Evolutionary conservation across 352 stramenopile species (phyloP), one percentile per base, ranked within the genome.

Genomic region (Phytophthora pluvialis): DNA sequence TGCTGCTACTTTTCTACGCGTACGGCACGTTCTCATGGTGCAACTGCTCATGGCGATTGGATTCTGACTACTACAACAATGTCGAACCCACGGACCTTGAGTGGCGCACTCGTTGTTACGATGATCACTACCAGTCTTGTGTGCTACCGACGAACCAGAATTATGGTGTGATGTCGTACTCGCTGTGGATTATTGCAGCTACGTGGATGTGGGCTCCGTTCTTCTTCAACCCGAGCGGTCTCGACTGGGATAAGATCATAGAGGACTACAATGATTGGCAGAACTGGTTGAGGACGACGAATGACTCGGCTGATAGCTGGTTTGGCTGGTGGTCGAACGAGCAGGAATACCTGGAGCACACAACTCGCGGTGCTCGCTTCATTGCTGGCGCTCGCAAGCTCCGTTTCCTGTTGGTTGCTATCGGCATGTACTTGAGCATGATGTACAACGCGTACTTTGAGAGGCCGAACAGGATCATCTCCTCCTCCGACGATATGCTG

Each of bases 141-240:
- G 86, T 98, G 51, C 84, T 97, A 62, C 97, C 94, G 6, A 96
- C 90, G n/a, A 97, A 98, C 58, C 91, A 97, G 68, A 98, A 99
- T 75, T 99, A 99, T 75, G 92, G 96, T 64, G 97, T 98, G 39
- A 94, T 98, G 73, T 99, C 97, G 38, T 99, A 98, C 86, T 99
- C 96, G 28, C 72, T 99, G 44, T 94, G 85, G 70, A 91, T 99
- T 36, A 98, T 98, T 51, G 95, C 92, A 77, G 83, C 77, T 16
- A 94, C 86, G 18, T 96, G 86, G 86, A 83, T 94, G 73, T 94
- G 86, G 86, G 83, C 81, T 5, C 88, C 88, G 35, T 94, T 96
- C 75, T 86, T 96, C 70, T 96, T 99, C 73, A 99, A 99, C 72
- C 97, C 97, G 21, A 95, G 98, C 35, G 98, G 95, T 31, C 91